Evolutionary conservation across 2,329 filamentous ascomycete species (phyloP).

Genomic region (Aspergillus alliaceus): DNA sequence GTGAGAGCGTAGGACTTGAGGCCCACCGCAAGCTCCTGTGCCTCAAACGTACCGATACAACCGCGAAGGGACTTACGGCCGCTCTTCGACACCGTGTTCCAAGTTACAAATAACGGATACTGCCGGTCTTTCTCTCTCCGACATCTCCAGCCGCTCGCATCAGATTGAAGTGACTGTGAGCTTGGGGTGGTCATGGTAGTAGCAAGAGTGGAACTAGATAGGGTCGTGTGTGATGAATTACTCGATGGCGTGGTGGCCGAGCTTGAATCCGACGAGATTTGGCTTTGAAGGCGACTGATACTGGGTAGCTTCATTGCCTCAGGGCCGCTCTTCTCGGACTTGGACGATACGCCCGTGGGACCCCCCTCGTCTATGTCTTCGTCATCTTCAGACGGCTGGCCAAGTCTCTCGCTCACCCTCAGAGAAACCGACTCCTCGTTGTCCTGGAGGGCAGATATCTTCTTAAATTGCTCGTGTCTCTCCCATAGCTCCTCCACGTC

Average conservation of each 20-base stretch:
- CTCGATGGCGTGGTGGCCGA: slow-evolving; percentile 43
- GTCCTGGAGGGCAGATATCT: slow-evolving; percentile 35
- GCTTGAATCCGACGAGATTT: slow-evolving; percentile 39
- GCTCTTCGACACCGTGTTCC: slow-evolving; percentile 71
- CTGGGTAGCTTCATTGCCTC: slow-evolving; percentile 30
- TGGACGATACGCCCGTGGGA: slow-evolving; percentile 8
- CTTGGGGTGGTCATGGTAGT: slow-evolving; percentile 46
- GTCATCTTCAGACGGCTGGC: slow-evolving; percentile 24
- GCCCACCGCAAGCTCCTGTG: slow-evolving; percentile 70
- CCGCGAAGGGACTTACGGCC: slow-evolving; percentile 73
- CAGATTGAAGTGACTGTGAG: slow-evolving; percentile 39
- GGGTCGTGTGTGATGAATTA: slow-evolving; percentile 47
- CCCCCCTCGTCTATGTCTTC: slow-evolving; percentile 32
- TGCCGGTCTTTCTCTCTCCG: slow-evolving; percentile 42
- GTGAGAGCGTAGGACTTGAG: slow-evolving; percentile 79
- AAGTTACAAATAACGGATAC: slow-evolving; percentile 88
- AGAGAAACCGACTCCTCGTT: slow-evolving; percentile 19
- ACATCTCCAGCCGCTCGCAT: slow-evolving; percentile 17
- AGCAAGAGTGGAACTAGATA: slow-evolving; percentile 39
- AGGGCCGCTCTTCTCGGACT: slow-evolving; percentile 15
- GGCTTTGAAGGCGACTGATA: slow-evolving; percentile 35
- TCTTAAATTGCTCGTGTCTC: slow-evolving; percentile 47
- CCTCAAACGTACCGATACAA: slow-evolving; percentile 93
- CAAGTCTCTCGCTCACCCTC: slow-evolving; percentile 9
- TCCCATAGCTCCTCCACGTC: slow-evolving; percentile 71